Evolutionary conservation across 1,284 basidiomycete genomes (phyloP).

Genomic region (Cryptococcus floricola): DNA sequence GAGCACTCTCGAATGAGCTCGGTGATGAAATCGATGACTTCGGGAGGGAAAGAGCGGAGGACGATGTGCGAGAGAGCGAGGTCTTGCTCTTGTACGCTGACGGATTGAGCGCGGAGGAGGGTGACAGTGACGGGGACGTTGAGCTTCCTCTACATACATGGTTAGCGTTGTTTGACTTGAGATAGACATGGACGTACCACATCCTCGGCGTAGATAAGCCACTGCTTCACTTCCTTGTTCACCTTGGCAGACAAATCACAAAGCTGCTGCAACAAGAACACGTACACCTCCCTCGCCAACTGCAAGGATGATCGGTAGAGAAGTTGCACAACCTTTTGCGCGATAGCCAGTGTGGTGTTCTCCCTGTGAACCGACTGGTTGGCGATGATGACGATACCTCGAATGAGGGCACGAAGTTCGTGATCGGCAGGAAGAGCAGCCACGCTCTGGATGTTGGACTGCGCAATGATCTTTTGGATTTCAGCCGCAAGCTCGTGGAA

Average conservation of each 20-base stretch:
- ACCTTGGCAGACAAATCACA: conserved; percentile 89
- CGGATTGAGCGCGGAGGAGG: conserved; percentile 75
- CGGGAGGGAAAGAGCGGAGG: conserved; percentile 66
- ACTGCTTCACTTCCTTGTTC: conserved; percentile 92
- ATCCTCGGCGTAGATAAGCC: conserved; percentile 96
- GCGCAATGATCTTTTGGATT: conserved; percentile 70
- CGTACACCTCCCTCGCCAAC: conserved; percentile 85
- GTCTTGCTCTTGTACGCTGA: conserved; percentile 77
- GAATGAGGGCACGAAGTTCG: conserved; percentile 77
- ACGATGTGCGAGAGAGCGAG: conserved; percentile 87
- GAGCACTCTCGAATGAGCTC: conserved; percentile 83
- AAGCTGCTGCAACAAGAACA: conserved; percentile 79
- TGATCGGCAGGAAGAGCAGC: conserved; percentile 71
- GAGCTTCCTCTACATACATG: conserved; percentile 71
- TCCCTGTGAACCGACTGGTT: conserved; percentile 72
- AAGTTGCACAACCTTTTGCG: conserved; percentile 60
- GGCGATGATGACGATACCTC: conserved; percentile 74
- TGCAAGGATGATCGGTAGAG: conserved; percentile 79
- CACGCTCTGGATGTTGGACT: conserved; percentile 61
- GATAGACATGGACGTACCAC: conserved; percentile 58
- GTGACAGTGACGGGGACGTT: conserved; percentile 92
- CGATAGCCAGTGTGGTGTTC: conserved; percentile 83
- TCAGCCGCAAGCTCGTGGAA: conserved; percentile 67
- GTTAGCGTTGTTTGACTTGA: conserved; percentile 1
- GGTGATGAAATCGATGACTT: conserved; percentile 76